A percentile compares a stretch with the other conserved stretches of the same genome.
Conservation (phyloP, 768 basidiomycete genomes). For the Crucibulum laeve region DNA sequence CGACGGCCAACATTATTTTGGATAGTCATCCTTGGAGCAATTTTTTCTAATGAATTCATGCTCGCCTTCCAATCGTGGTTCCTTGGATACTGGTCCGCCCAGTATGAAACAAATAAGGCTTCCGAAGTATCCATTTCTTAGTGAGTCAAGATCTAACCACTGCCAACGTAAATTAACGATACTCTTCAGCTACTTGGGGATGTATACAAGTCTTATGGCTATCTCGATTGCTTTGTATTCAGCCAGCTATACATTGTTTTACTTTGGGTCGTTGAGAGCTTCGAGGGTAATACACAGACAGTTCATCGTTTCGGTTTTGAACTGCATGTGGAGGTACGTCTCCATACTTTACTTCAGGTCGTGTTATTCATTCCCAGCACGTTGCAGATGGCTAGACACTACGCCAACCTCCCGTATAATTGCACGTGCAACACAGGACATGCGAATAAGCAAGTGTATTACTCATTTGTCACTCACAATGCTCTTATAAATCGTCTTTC, state of each 20-base stretch:
- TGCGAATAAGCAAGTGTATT: conserved; percentile 23
- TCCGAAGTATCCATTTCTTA: not conserved
- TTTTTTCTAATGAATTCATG: not conserved
- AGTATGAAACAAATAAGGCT: not conserved
- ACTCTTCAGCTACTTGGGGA: conserved; percentile 1
- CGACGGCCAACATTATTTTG: not conserved
- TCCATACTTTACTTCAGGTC: not conserved
- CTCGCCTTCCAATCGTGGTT: not conserved
- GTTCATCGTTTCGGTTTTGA: conserved; percentile 48
- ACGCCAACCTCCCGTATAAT: conserved; percentile 45
- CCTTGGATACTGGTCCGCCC: not conserved
- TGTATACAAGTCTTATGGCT: conserved; percentile 4
- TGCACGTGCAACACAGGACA: conserved; percentile 55
- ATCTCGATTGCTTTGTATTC: conserved; percentile 25
- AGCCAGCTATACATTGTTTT: conserved; percentile 30
- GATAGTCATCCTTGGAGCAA: not conserved
- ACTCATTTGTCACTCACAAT: not conserved
- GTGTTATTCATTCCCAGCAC: not conserved
- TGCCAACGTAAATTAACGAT: not conserved
- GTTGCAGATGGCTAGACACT: conserved; percentile 32
- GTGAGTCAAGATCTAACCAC: not conserved
- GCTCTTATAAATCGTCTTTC: not conserved
- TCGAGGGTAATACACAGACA: conserved; percentile 45
- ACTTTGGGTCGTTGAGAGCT: conserved; percentile 45
- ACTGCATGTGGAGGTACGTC: conserved; percentile 53